These are phyloP conservation scores for Paraphaeosphaeria sporulosa DNA, from an alignment of 2,329 filamentous ascomycete genomes.

Conservation along the genomic window DNA sequence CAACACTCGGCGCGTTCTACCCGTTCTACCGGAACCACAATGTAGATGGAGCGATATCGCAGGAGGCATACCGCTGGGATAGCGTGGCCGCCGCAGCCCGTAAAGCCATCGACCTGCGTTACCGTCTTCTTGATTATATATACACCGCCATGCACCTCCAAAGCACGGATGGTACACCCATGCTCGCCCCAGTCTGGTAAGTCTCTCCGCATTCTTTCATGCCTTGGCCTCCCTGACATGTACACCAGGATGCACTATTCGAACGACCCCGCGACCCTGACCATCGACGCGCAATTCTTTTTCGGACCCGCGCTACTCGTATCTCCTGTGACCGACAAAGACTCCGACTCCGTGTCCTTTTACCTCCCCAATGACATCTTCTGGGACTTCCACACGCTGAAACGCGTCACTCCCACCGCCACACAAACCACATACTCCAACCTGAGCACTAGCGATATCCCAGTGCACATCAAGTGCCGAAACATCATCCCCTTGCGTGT, in stretches of 20 bases:
- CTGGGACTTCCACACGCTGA: constrained; percentile 47
- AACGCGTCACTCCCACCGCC: constrained; percentile 47
- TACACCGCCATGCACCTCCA: constrained; percentile 74
- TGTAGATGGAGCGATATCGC: constrained; percentile 63
- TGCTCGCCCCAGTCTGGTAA: constrained; percentile 74
- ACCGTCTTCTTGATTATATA: constrained; percentile 79
- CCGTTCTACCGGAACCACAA: constrained; percentile 81
- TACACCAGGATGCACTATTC: constrained; percentile 67
- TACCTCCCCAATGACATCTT: constrained; percentile 67
- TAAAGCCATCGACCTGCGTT: constrained; percentile 74
- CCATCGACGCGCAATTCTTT: constrained; percentile 64
- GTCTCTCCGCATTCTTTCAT: constrained; percentile 50
- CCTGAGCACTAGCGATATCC: constrained; percentile 62
- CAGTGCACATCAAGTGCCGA: constrained; percentile 70
- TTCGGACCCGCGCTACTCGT: constrained; percentile 65
- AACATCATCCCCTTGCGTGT: constrained; percentile 67
- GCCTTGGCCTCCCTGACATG: not conserved
- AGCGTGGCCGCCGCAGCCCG: constrained; percentile 69
- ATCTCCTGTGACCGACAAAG: constrained; percentile 61
- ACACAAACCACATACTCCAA: constrained; percentile 54
- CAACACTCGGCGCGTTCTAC: constrained; percentile 72
- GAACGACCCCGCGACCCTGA: constrained; percentile 58
- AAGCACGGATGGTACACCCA: constrained; percentile 67
- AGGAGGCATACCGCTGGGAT: constrained; percentile 67
- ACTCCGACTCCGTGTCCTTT: constrained; percentile 59